A percentile compares a stretch with the other conserved stretches of the same genome.
Evolutionary conservation across 2,329 filamentous ascomycete genomes (phyloP).

Genomic region (Cladosporium halotolerans): DNA sequence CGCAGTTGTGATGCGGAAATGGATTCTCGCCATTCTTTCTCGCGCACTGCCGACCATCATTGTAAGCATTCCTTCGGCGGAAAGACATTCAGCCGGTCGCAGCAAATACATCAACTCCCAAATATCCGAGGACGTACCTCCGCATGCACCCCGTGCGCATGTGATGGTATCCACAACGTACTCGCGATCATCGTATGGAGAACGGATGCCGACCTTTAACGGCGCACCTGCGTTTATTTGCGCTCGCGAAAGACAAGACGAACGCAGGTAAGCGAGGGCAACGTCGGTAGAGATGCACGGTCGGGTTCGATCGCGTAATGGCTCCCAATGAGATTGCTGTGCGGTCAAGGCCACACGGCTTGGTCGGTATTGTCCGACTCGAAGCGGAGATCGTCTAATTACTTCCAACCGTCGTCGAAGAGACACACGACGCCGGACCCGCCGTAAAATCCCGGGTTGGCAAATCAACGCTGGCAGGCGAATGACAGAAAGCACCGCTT

Average conservation of each 20-base stretch:
- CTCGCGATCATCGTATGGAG: slow-evolving; percentile 1
- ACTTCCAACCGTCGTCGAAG: neutral
- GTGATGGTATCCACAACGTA: slow-evolving; percentile 4
- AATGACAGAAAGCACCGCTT: slow-evolving; percentile 1
- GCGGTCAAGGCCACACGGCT: too few species aligned
- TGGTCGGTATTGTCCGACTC: neutral
- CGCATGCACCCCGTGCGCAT: neutral
- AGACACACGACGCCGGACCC: neutral
- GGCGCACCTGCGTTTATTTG: neutral
- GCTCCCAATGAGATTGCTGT: too few species aligned
- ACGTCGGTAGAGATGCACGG: neutral
- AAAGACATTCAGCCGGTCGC: too few species aligned
- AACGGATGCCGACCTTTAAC: neutral
- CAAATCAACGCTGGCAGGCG: neutral
- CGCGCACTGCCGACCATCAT: too few species aligned
- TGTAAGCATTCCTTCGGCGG: too few species aligned
- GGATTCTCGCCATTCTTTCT: too few species aligned
- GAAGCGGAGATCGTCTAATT: neutral
- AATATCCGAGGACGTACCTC: too few species aligned
- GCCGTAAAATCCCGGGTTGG: neutral
- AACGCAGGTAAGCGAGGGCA: neutral
- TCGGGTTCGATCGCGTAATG: too few species aligned
- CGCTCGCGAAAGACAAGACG: neutral
- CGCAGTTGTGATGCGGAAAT: too few species aligned
- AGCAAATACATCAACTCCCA: too few species aligned